phyloP scores from a whole-genome alignment of 2,329 filamentous ascomycete species.

The Alternaria gaisen region DNA sequence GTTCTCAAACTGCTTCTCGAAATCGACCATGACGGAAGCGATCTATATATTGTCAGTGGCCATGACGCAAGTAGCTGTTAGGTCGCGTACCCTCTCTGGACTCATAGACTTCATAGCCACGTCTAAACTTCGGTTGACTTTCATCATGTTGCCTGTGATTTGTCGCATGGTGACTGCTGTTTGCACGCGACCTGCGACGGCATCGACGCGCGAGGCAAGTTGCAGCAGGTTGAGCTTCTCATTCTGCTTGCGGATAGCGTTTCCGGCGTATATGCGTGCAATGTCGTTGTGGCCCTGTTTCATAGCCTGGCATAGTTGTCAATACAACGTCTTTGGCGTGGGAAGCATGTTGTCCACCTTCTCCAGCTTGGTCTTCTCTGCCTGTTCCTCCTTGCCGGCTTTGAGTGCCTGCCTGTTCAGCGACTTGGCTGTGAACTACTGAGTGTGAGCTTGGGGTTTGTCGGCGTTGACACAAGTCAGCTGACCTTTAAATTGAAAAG shows the following conservation, averaged over 20 bases:
- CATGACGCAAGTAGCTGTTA: background rate
- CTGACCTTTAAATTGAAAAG: constrained; percentile 69
- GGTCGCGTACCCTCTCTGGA: constrained; percentile 63
- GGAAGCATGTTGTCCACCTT: constrained; percentile 54
- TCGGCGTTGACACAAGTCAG: constrained; percentile 2
- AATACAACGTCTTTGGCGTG: background rate
- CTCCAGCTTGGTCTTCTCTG: constrained; percentile 69
- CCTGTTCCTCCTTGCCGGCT: constrained; percentile 67
- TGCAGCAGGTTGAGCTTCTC: constrained; percentile 68
- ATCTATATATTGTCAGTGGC: constrained; percentile 57
- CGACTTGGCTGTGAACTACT: constrained; percentile 69
- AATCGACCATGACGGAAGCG: constrained; percentile 71
- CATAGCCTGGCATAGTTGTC: constrained; percentile 59
- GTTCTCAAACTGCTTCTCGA: constrained; percentile 66
- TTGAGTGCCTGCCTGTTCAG: constrained; percentile 69
- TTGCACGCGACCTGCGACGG: constrained; percentile 67
- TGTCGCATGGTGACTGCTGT: constrained; percentile 70
- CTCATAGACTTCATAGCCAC: constrained; percentile 71
- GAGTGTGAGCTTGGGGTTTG: constrained; percentile 31
- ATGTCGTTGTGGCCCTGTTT: constrained; percentile 68
- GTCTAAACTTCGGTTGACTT: constrained; percentile 70
- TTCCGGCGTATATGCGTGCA: constrained; percentile 70
- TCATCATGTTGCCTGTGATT: constrained; percentile 69
- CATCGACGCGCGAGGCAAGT: constrained; percentile 67
- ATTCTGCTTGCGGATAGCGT: constrained; percentile 70